phyloP scores from a whole-genome alignment of 805 yeast genomes.

The Saccharomycopsis guyanensis region DNA sequence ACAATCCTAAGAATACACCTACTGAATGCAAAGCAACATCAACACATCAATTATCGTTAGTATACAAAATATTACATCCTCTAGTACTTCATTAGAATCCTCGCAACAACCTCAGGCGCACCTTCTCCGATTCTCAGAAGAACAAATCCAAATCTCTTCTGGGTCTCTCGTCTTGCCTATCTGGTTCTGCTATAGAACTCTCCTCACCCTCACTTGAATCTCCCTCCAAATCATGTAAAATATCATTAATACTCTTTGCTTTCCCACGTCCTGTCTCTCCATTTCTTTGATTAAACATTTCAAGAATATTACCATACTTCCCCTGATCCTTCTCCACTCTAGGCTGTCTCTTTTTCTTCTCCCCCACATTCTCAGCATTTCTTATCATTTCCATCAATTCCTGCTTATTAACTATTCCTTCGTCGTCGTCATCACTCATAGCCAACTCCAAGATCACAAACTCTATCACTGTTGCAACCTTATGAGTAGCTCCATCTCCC shows the following conservation, averaged over 20 bases:
- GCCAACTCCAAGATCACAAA: slow-evolving; percentile 17
- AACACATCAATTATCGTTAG: too few species aligned
- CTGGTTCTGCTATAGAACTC: too few species aligned
- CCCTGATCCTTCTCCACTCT: slow-evolving; percentile 5
- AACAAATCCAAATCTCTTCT: too few species aligned
- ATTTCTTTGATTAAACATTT: slow-evolving; percentile 16
- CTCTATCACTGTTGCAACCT: slow-evolving; percentile 16
- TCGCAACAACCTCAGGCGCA: too few species aligned
- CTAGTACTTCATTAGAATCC: too few species aligned
- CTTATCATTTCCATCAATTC: slow-evolving; percentile 17
- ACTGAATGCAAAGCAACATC: too few species aligned
- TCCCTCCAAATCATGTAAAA: slow-evolving; percentile 21
- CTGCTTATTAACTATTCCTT: slow-evolving; percentile 6
- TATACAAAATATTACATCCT: too few species aligned
- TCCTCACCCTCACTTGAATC: slow-evolving; percentile 3
- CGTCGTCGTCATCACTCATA: slow-evolving; percentile 18
- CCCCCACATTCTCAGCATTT: slow-evolving; percentile 8
- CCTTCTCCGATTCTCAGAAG: too few species aligned
- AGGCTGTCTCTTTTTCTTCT: slow-evolving; percentile 1
- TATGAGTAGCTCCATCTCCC: neutral
- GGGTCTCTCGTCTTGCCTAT: too few species aligned
- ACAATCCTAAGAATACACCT: too few species aligned
- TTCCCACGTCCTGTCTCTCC: slow-evolving; percentile 17
- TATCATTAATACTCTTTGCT: slow-evolving; percentile 24
- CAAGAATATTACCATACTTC: slow-evolving; percentile 2